Evolutionary conservation across 2,329 filamentous ascomycete species (phyloP), one percentile per base, ranked within the genome.

Genomic region (Calonectria pauciramosa): DNA sequence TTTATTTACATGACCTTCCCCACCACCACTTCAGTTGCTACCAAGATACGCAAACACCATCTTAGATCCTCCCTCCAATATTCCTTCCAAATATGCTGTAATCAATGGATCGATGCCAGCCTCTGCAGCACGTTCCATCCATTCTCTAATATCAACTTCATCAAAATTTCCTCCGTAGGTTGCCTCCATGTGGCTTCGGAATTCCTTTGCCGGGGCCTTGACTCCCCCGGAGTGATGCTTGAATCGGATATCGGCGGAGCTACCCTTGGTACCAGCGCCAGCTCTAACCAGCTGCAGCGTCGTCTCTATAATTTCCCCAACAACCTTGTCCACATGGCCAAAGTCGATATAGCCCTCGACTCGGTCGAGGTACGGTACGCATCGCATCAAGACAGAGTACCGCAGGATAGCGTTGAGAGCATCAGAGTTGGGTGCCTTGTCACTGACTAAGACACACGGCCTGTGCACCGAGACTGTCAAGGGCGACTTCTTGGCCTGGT

Each of bases 391-490:
- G 23, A 59, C 60, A 13, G 75, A 75, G 38, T 70, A 76, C 3
- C 72, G 65, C 36, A 76, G 44, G 32, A 75, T 76, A 28, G 72
- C 72, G 38, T 76, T 75, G 8, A 76, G 47, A 3, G 75, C 75
- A 18, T 76, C 73, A 32, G 71, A 73, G 36, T 73, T 73, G 36
- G 77, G 77, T 9, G 77, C 77, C 13, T 71, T 65, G 41, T 78
- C 73, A n/a, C 77, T 73, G 28, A 77, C 71, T 26, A 79, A 34
- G 11, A 75, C 76, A 41, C 77, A 78, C 26, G 77, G 81, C 16
- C 83, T 80, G 67, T 84, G 81, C 8, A 85, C 79, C 8, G 67
- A 66, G 5, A 83, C 79, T 0, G 79, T 54, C 54, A 68, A 16
- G 5, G 80, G 9, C 82, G 54, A 11, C 74, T 44, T n/a, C 10